These are phyloP conservation scores for Lepidium didymum DNA, from an alignment of 345 rosid species.

Conservation along the genomic window DNA sequence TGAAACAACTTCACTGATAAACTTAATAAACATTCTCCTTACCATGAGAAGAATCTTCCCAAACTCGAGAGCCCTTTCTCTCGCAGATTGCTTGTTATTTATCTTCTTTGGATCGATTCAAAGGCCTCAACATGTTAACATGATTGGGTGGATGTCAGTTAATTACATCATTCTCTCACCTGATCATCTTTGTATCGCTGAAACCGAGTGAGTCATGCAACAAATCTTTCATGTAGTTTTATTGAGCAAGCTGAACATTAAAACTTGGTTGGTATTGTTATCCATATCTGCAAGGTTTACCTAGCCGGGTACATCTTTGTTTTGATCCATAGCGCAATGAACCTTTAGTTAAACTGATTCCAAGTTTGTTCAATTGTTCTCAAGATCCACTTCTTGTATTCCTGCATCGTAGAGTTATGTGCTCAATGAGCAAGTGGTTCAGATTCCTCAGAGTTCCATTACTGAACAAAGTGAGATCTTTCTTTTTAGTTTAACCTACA, in stretches of 20 bases:
- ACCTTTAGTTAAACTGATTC: constrained; percentile 58
- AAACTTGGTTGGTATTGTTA: constrained; percentile 51
- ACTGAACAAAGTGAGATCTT: too few relatives aligned
- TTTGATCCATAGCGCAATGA: constrained; percentile 61
- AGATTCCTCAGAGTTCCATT: too few relatives aligned
- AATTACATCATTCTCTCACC: constrained; percentile 52
- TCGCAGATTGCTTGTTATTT: constrained; percentile 62
- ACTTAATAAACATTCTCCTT: constrained; percentile 57
- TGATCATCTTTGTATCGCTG: constrained; percentile 94
- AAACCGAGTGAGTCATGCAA: constrained; percentile 87
- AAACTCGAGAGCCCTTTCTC: constrained; percentile 55
- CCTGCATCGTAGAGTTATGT: constrained; percentile 31
- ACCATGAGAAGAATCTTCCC: constrained; percentile 68
- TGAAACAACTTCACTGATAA: constrained; percentile 59
- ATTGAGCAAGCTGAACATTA: constrained; percentile 54
- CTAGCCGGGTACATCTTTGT: constrained; percentile 79
- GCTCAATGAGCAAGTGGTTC: too few relatives aligned
- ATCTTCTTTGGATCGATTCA: constrained; percentile 66
- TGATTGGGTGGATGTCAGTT: too few relatives aligned
- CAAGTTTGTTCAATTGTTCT: constrained; percentile 69
- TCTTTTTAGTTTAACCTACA: too few relatives aligned
- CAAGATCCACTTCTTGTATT: constrained; percentile 71
- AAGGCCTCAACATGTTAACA: constrained; percentile 88
- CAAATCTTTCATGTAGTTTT: constrained; percentile 53
- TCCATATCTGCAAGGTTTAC: constrained; percentile 80